Conservation (phyloP, 2,329 filamentous ascomycete genomes). For the Fusarium paranaense region DNA sequence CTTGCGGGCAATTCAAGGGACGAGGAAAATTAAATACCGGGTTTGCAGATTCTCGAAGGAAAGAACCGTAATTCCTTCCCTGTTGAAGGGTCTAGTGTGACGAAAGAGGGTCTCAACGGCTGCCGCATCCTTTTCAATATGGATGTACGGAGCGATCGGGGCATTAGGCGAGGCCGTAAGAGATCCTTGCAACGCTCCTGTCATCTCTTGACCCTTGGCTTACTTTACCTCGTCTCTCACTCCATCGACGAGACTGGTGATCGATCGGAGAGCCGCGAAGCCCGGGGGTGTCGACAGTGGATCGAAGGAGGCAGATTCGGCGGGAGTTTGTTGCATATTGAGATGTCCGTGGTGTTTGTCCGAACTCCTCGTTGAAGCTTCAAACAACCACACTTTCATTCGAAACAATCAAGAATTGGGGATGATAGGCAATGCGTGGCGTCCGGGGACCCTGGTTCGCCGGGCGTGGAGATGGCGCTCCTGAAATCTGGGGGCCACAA, state of each 20-base stretch:
- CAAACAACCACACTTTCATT: conserved; percentile 4
- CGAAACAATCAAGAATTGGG: conserved; percentile 12
- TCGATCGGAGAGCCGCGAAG: not conserved
- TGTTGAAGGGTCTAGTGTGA: conserved; percentile 15
- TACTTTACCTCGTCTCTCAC: not conserved
- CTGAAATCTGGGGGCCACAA: conserved; percentile 44
- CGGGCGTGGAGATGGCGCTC: conserved; percentile 34
- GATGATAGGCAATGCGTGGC: conserved; percentile 28
- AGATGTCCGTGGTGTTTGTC: conserved; percentile 4
- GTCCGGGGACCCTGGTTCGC: conserved; percentile 17
- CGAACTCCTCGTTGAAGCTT: conserved; percentile 5
- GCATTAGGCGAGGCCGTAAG: not conserved
- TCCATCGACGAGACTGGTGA: not conserved
- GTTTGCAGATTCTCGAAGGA: conserved; percentile 30
- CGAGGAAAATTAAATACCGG: conserved; percentile 9
- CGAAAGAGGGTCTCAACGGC: conserved; percentile 14
- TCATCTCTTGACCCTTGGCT: not conserved
- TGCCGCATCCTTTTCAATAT: not conserved
- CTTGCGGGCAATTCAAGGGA: not conserved
- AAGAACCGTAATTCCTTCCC: conserved; percentile 23
- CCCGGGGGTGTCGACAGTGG: not conserved
- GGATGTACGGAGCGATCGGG: not conserved
- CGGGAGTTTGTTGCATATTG: conserved; percentile 6
- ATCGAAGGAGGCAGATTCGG: not conserved
- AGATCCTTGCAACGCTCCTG: not conserved